These are phyloP conservation scores for Solanum commersonii DNA, from an alignment of 257 asterid species.

Conservation along the genomic window DNA sequence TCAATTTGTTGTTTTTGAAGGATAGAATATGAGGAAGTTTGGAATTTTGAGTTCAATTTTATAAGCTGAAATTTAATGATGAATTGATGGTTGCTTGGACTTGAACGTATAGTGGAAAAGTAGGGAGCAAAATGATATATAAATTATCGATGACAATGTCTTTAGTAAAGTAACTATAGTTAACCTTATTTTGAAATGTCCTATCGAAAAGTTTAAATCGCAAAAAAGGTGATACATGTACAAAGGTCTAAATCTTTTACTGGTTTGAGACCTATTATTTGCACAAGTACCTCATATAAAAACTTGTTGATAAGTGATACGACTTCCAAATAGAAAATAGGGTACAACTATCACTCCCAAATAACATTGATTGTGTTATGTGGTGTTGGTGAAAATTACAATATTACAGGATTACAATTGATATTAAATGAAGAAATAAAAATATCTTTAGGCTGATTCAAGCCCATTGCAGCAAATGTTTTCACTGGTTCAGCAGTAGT, in stretches of 20 bases:
- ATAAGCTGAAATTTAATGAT: background rate
- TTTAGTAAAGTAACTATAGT: background rate
- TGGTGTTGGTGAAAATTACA: no score
- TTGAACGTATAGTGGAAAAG: conserved; percentile 10
- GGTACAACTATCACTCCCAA: background rate
- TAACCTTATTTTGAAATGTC: background rate
- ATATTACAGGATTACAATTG: no score
- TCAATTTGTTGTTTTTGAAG: background rate
- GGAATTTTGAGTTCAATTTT: background rate
- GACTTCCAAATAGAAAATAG: background rate
- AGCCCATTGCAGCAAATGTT: no score
- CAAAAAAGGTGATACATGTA: background rate
- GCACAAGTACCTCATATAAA: background rate
- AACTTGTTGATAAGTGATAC: background rate
- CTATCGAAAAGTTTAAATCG: background rate
- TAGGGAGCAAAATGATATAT: conserved; percentile 17
- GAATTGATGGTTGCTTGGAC: conserved; percentile 16
- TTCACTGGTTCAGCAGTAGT: no score
- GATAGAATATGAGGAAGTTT: background rate
- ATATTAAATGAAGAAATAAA: no score
- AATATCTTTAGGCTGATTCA: no score
- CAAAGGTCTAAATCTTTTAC: background rate
- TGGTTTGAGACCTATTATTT: background rate
- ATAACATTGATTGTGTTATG: background rate
- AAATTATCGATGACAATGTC: background rate